Base-by-base conservation (phyloP, 2,329 filamentous ascomycete species). In the Aspergillus felis region DNA sequence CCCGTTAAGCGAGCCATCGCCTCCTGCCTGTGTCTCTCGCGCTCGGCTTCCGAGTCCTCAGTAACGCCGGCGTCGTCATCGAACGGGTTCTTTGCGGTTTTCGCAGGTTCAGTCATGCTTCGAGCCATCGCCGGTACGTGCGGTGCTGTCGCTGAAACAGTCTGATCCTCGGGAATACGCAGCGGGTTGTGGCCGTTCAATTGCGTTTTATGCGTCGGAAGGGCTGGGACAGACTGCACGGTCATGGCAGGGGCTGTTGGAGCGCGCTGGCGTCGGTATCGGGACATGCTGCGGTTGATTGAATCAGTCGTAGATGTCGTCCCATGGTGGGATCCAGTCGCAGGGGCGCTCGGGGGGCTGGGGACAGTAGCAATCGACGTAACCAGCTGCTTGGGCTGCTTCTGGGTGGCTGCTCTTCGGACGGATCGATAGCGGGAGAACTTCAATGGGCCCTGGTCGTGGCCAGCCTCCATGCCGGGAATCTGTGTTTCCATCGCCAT, bases 371-470 rank as follows among this genome's bases (percentile, higher is more conserved):
- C 48, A 14, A 50, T 28, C 28, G 57, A 51, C 29, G 58, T 48
- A 49, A 58, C 49, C 27, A 59, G 53, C 25, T 61, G 66, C 57
- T 75, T 58, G 51, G 66, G 68, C 54, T 76, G 68, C 54, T 76
- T 72, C 24, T 74, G 64, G 20, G 70, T 65, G 24, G 70, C 68
- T 10, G 74, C 74, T 60, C 78, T 77, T 57, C 84, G 75, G 55
- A 85, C 82, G 29, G 82, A 84, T 61, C 83, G 78, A 71, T 87
- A 87, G 46, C 84, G 79, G 55, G 82, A 82, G 67, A 83, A 80
- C 66, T 82, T 84, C 53, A 71, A 68, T 29, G 68, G 68, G 24
- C 54, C 51, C 28, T 49, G 59, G 24, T 41, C 58, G 50, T 51
- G 61, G 50, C 51, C 57, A 32, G 56, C 59, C 48, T 55, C 57